Base-by-base conservation (phyloP, 2,329 filamentous ascomycete genomes). In the Ophidiomyces ophidiicola region DNA sequence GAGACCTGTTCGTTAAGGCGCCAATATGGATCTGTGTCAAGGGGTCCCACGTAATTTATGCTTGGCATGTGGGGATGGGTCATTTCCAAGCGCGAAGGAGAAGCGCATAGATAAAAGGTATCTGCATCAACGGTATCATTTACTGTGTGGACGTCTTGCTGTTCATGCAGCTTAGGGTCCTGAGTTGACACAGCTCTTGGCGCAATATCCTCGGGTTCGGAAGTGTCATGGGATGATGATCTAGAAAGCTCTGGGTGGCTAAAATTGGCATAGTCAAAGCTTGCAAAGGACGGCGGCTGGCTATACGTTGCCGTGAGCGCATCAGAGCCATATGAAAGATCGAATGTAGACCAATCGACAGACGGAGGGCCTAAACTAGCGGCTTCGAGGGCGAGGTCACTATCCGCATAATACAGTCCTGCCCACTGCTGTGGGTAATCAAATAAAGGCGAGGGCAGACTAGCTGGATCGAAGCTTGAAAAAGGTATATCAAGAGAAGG, bases 261-360 rank as follows among this genome's bases (percentile, higher is more conserved):
- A 36, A 62, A 56, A 17, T 55, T 59, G 41, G 57, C 59, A 49
- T 62, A 61, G 46, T 67, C 62, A 46, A 64, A 63, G 45, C 62
- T 66, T 11, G 62, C 58, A 44, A 65, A 67, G 8, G 63, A 67
- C 11, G 61, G 61, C 10, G 63, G 55, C 36, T 67, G 64, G 30
- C 61, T 66, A 48, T 58, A 63, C 7, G 58, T 56, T 3, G 62
- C 46, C 11, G 60, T 50, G 21, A 58, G 53, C 7, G 57, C 50
- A 19, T 58, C 58, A 14, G 59, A 52, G 12, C 48, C 43, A 31
- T 56, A 56, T 28, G 61, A 58, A 10, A 68, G 47, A 26, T 65
- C 64, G 45, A 67, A 61, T 23, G 59, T 64, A 3, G 64, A 65
- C 67, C 66, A 69, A 49, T 69, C 66, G 17, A 67, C 60, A 3